A percentile compares a stretch with the other conserved stretches of the same genome.
These are phyloP conservation scores for Saccharata proteae DNA, from an alignment of 2,329 filamentous ascomycete genomes.

Conservation along the genomic window DNA sequence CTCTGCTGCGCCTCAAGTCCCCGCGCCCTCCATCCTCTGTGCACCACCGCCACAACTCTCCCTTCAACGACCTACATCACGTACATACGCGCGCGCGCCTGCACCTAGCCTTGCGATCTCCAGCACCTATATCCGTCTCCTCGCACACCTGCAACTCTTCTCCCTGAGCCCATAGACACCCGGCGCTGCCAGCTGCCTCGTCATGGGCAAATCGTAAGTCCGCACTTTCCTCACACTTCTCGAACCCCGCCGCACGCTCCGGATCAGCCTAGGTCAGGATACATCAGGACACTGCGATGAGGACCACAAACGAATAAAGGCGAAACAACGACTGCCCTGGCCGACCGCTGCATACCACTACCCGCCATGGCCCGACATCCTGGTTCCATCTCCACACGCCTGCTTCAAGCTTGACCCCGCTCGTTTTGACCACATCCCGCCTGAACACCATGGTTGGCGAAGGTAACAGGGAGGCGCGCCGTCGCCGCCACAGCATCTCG, in stretches of 20 bases:
- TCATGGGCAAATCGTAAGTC: conserved; percentile 32
- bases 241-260: neutral
- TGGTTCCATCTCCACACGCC: no score
- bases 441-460: neutral
- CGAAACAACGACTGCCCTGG: neutral
- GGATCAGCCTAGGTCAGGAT: no score
- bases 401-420: no score
- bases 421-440: neutral
- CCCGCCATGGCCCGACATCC: no score
- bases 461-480: conserved; percentile 1
- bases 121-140: conserved; percentile 2
- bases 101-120: conserved; percentile 1
- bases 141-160: conserved; percentile 1
- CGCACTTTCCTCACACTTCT: conserved; percentile 5
- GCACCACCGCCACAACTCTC: conserved; percentile 1
- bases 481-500: conserved; percentile 5
- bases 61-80: conserved; percentile 1
- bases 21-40: conserved; percentile 7
- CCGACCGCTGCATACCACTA: neutral
- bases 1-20: conserved; percentile 12
- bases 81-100: conserved; percentile 1
- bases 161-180: conserved; percentile 5
- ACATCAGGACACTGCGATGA: no score
- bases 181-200: conserved; percentile 3
- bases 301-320: neutral